Base-by-base conservation (phyloP, 371 early-diverging fungal species). In the Mortierella polycephala region DNA sequence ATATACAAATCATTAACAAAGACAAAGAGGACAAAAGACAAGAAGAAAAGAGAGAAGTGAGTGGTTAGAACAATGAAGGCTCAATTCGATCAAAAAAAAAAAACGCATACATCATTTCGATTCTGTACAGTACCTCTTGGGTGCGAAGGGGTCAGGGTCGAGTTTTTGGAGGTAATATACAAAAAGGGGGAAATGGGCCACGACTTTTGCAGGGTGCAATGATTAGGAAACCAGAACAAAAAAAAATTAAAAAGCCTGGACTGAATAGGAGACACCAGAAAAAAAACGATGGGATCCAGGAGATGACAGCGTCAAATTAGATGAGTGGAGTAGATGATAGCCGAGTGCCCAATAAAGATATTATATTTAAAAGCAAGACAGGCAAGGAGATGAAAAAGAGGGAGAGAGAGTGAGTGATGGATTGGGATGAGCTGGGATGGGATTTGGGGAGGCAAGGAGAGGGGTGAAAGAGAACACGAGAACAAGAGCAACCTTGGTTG, bases 361-460 rank as follows among this genome's bases (percentile, higher is more conserved):
- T 30, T 30, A 30, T 30, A 30, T 30, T 52, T 39, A 52, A n/a
- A 20, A 49, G 21, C 5, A 39, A 52, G 46, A 47, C 30, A 65
- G 37, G 56, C 13, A 52, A 52, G 66, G 53, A 53, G 41, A 37
- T 42, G 55, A 37, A 70, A 59, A 46, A 60, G 47, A 42, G 46
- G 16, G 46, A 50, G 49, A n/a, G 60, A 9, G 46, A 47, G 18
- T 55, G 20, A 53, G 45, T 47, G 53, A 50, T 50, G 51, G 49
- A 51, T 30, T 47, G 60, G 67, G 67, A 59, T 21, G 54, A 54
- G 54, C 55, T 53, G 54, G 47, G 67, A 67, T 67, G 60, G 60
- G 50, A 65, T 57, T 30, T 21, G 46, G 65, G 57, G 30, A 49
- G 30, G 30, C 57, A 47, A 65, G 65, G 57, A 65, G 52, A 65